phyloP scores from a whole-genome alignment of 2,329 filamentous ascomycete genomes.

The Rutstroemia sp. region DNA sequence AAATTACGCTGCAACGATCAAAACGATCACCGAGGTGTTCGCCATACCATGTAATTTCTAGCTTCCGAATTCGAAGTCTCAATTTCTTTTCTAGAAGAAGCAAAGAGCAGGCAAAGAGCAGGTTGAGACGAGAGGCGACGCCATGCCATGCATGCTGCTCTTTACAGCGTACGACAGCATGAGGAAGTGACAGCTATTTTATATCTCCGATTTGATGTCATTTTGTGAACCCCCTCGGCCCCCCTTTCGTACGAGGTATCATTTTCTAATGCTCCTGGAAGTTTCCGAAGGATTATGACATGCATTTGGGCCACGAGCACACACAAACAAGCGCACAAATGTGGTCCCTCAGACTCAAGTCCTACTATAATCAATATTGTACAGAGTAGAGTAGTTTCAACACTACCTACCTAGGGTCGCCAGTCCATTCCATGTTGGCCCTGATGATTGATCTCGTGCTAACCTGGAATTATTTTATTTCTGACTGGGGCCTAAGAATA shows the following conservation, averaged over 20 bases:
- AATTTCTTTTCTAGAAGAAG: conserved; percentile 7
- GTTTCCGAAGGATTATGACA: neutral
- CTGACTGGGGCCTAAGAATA: no score
- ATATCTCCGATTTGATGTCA: conserved; percentile 7
- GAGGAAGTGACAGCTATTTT: neutral
- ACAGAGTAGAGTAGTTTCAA: neutral
- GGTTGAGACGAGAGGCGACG: no score
- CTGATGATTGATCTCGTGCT: no score
- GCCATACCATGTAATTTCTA: neutral
- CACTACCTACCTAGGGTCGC: neutral
- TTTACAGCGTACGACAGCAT: neutral
- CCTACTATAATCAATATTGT: neutral
- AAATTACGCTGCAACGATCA: no score
- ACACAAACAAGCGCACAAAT: neutral
- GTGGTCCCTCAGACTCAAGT: neutral
- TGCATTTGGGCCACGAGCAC: neutral
- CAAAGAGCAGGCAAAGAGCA: neutral
- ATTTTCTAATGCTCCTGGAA: neutral
- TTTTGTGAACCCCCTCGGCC: neutral
- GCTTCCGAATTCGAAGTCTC: neutral
- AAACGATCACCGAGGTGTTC: conserved; percentile 8
- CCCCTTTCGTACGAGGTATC: neutral
- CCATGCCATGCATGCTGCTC: neutral
- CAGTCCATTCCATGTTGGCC: no score
- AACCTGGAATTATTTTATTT: no score